Percentiles rank a stretch among this genome's conserved stretches.
These are phyloP conservation scores for Fusarium xyrophilum DNA, from an alignment of 2,329 filamentous ascomycete genomes.

Conservation along the genomic window DNA sequence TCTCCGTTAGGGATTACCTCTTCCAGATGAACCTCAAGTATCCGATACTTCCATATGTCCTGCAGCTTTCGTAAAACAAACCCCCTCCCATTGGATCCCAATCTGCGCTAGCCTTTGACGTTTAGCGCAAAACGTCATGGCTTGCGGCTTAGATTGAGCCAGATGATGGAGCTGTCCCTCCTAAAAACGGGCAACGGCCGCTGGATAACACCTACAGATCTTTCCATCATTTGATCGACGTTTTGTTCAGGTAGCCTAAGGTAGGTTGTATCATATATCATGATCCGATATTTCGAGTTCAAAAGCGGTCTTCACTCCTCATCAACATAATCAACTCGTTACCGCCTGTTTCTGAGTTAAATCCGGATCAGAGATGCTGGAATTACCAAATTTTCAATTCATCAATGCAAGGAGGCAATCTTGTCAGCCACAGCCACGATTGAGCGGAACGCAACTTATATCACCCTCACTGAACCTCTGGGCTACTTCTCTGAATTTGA, in stretches of 20 bases:
- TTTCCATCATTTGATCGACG: background rate
- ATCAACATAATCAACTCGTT: background rate
- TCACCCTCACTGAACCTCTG: background rate
- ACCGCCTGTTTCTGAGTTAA: background rate
- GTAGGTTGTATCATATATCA: background rate
- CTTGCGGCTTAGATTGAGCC: constrained; percentile 32
- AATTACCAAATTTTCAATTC: background rate
- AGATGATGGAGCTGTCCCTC: constrained; percentile 20
- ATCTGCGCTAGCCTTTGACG: constrained; percentile 16
- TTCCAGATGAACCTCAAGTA: constrained; percentile 4
- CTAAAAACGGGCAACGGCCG: constrained; percentile 21
- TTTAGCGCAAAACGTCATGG: constrained; percentile 33
- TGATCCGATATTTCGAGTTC: background rate
- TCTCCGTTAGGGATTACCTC: background rate
- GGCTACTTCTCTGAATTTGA: background rate
- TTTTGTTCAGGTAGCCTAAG: too few relatives aligned
- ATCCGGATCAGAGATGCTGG: background rate
- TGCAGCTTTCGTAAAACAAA: constrained; percentile 36
- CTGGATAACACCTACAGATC: background rate
- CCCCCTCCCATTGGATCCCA: constrained; percentile 1
- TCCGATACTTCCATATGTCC: constrained; percentile 13
- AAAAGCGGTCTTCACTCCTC: background rate
- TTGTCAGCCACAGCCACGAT: constrained; percentile 35
- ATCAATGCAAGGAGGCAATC: constrained; percentile 26
- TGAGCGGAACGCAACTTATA: constrained; percentile 12